Evolutionary conservation across 176 grass and related monocot genomes (phyloP), one percentile per base, ranked within the genome.

Genomic region (Urochloa ruziziensis): DNA sequence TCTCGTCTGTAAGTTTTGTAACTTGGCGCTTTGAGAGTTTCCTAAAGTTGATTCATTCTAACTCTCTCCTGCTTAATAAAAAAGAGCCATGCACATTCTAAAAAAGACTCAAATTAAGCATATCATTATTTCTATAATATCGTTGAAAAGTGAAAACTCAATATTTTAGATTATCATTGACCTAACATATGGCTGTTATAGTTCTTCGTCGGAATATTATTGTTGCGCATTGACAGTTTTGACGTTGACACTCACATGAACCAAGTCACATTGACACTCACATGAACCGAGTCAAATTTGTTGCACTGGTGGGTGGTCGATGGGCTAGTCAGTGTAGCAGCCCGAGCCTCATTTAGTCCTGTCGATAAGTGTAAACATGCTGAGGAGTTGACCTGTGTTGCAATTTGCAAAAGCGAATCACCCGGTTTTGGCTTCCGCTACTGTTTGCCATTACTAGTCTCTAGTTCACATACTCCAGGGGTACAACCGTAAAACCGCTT

Each of bases 331-430:
- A 39, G 2, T 19, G 4, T 65, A 65, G 16, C 17, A 36, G 7
- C 7, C 10, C 2, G 32, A 42, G 33, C 19, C 64, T 67, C 64
- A 12, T 67, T 3, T 11, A 39, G 10, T 10, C 6, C 0, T 12
- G 67, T 2, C 4, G 65, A 86, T 63, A 44, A 27, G 42, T 70
- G 74, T 86, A 82, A 77, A 82, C 64, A 86, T 82, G 28, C 10
- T 1, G 4, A 57, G 7, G 30, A 86, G 65, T 77, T 78, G 78
- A 81, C 72, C 40, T 5, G 24, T n/a, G 14, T 1, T 40, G 3
- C 11, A 84, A 24, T 23, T 24, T 33, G 44, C 25, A 52, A 17
- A 17, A 58, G 59, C 21, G 17, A 15, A 66, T 2, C 66, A n/a
- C 10, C 30, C 9, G n/a, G 42, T 30, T 58, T 63, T n/a, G 21